Evolutionary conservation across 805 yeast genomes (phyloP).

Genomic region (Wickerhamiella nectarea): DNA sequence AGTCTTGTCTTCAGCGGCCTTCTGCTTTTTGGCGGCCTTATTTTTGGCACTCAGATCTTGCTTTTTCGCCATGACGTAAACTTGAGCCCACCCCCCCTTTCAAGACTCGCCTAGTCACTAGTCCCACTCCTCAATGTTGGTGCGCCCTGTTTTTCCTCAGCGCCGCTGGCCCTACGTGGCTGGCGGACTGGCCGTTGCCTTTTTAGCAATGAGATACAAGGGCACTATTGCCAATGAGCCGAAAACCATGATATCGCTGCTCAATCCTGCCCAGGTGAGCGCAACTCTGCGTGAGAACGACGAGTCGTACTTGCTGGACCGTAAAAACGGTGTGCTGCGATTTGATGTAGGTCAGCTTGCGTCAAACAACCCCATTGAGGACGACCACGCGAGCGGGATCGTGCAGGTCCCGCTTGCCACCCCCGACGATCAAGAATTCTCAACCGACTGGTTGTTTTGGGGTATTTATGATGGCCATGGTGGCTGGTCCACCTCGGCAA

Average conservation of each 20-base stretch:
- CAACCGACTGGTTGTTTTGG: slow-evolving; percentile 80
- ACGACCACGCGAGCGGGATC: slow-evolving; percentile 71
- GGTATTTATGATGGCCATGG: slow-evolving; percentile 96
- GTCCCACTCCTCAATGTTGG: not conserved
- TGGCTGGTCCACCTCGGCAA: slow-evolving; percentile 88
- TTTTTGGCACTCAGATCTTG: slow-evolving; percentile 41
- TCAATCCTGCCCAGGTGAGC: slow-evolving; percentile 48
- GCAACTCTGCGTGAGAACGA: slow-evolving; percentile 55
- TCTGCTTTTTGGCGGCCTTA: slow-evolving; percentile 40
- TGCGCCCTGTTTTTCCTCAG: not conserved
- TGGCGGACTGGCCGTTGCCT: slow-evolving; percentile 8
- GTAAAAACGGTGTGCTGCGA: slow-evolving; percentile 77
- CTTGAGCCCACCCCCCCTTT: not conserved
- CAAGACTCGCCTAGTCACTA: too few relatives aligned
- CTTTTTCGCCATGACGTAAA: slow-evolving; percentile 41
- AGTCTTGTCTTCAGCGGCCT: slow-evolving; percentile 68
- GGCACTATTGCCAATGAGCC: slow-evolving; percentile 9
- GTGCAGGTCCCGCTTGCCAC: slow-evolving; percentile 43
- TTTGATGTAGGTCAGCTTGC: slow-evolving; percentile 85
- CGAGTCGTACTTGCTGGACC: slow-evolving; percentile 63
- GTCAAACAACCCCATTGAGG: slow-evolving; percentile 88
- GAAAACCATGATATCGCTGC: slow-evolving; percentile 10
- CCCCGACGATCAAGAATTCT: slow-evolving; percentile 30
- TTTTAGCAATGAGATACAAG: not conserved
- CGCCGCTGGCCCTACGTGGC: slow-evolving; percentile 13